phyloP scores from a whole-genome alignment of 805 yeast species.

The Schwanniomyces polymorphus region DNA sequence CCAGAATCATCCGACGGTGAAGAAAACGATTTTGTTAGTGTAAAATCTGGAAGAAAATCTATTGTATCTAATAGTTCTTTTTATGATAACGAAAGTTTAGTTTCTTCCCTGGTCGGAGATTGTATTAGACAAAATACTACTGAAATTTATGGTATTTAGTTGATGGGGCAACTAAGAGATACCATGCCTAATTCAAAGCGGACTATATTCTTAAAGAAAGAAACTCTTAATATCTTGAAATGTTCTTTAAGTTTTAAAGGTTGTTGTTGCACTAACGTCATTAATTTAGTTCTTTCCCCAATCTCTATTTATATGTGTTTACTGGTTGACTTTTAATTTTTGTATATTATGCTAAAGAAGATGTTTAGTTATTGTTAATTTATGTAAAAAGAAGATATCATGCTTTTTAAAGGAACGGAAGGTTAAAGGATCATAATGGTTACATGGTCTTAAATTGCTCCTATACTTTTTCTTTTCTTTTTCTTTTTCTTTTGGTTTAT shows the following conservation, averaged over 20 bases:
- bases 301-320: slow-evolving; percentile 1
- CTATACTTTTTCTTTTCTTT: too few relatives aligned
- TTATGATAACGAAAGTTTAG: slow-evolving; percentile 35
- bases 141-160: slow-evolving; percentile 28
- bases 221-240: background rate
- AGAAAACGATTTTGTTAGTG: slow-evolving; percentile 11
- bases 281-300: slow-evolving; percentile 1
- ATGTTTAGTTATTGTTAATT: background rate
- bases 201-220: background rate
- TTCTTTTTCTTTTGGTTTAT: too few relatives aligned
- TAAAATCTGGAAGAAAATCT: slow-evolving; percentile 9
- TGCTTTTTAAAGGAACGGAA: background rate
- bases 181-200: background rate
- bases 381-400: background rate
- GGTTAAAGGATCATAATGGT: too few relatives aligned
- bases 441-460: too few relatives aligned
- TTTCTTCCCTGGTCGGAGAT: slow-evolving; percentile 38
- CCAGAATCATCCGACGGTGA: slow-evolving; percentile 29
- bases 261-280: background rate
- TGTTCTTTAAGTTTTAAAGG: background rate
- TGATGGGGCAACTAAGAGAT: background rate
- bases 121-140: slow-evolving; percentile 39
- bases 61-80: slow-evolving; percentile 9
- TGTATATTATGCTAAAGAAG: background rate
- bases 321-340: slow-evolving; percentile 1